Evolutionary conservation across 805 yeast species (phyloP).

Genomic region (Hanseniaspora vineae): DNA sequence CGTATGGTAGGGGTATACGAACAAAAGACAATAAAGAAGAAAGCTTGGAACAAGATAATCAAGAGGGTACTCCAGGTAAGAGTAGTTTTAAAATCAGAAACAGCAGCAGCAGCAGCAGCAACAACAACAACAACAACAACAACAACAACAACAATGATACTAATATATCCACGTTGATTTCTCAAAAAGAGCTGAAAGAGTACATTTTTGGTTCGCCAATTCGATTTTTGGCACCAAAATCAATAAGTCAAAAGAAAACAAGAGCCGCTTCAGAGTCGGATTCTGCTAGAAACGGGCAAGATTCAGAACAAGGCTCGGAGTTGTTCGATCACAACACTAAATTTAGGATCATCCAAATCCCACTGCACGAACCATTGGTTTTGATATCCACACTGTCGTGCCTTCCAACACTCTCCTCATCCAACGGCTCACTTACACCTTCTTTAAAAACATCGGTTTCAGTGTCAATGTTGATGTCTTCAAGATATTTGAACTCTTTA

Average conservation of each 20-base stretch:
- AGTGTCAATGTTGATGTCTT: slow-evolving; percentile 17
- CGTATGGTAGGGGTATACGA: too few species aligned
- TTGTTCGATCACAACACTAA: slow-evolving; percentile 12
- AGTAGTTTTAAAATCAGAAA: background rate
- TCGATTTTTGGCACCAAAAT: slow-evolving; percentile 8
- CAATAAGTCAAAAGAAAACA: background rate
- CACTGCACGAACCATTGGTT: slow-evolving; percentile 14
- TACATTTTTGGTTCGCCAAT: slow-evolving; percentile 30
- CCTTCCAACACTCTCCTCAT: background rate
- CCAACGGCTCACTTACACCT: too few species aligned
- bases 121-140: too few species aligned
- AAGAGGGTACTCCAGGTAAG: too few species aligned
- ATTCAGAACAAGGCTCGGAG: background rate
- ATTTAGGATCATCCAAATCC: slow-evolving; percentile 17
- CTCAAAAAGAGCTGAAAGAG: slow-evolving; percentile 24
- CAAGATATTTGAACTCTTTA: slow-evolving; percentile 17
- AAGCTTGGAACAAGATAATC: background rate
- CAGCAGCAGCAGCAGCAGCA: background rate
- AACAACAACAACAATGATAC: too few species aligned
- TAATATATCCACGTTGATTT: slow-evolving; percentile 11
- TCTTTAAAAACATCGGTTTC: slow-evolving; percentile 6
- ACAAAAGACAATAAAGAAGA: too few species aligned
- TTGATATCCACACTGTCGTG: slow-evolving; percentile 24
- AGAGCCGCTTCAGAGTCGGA: background rate
- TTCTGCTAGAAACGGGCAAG: background rate